Evolutionary conservation across 192 early-diverging fungal species (phyloP).

Genomic region (Gonapodya prolifera): DNA sequence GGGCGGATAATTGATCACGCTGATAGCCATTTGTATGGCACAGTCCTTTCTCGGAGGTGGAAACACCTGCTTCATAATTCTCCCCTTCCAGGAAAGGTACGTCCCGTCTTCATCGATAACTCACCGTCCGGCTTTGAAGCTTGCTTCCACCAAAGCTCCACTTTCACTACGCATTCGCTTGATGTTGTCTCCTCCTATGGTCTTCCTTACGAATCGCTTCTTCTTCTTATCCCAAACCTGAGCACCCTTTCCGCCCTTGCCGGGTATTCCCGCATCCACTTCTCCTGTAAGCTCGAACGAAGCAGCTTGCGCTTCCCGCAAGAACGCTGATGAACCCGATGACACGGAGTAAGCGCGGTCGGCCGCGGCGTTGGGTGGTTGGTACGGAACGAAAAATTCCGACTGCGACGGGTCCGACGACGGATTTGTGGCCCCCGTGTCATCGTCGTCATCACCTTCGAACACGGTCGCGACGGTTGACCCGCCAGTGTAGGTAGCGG

Average conservation of each 20-base stretch:
- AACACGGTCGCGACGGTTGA: not conserved
- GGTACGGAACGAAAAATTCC: slow-evolving; percentile 80
- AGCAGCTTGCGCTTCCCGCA: slow-evolving; percentile 46
- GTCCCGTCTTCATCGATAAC: too few relatives aligned
- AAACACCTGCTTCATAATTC: too few relatives aligned
- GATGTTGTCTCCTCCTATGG: slow-evolving; percentile 88
- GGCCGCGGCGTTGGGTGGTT: slow-evolving; percentile 70
- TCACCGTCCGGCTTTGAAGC: slow-evolving; percentile 69
- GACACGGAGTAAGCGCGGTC: slow-evolving; percentile 58
- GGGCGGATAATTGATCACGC: not conserved
- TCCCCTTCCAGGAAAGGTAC: too few relatives aligned
- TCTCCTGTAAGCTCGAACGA: slow-evolving; percentile 70
- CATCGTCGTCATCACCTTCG: slow-evolving; percentile 18
- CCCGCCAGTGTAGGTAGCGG: slow-evolving; percentile 2
- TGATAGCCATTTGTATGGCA: too few relatives aligned
- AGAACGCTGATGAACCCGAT: not conserved
- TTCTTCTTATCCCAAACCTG: slow-evolving; percentile 89
- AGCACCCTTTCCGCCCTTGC: slow-evolving; percentile 27
- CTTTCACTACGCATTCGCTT: slow-evolving; percentile 87
- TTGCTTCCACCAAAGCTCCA: slow-evolving; percentile 77
- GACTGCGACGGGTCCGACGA: slow-evolving; percentile 61
- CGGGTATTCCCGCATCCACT: slow-evolving; percentile 52
- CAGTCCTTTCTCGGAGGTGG: too few relatives aligned
- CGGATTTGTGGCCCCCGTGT: slow-evolving; percentile 8
- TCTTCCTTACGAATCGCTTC: slow-evolving; percentile 77